A percentile compares a stretch with the other conserved stretches of the same genome.
phyloP scores from a whole-genome alignment of 306 rosid species.

The Rosa rugosa region DNA sequence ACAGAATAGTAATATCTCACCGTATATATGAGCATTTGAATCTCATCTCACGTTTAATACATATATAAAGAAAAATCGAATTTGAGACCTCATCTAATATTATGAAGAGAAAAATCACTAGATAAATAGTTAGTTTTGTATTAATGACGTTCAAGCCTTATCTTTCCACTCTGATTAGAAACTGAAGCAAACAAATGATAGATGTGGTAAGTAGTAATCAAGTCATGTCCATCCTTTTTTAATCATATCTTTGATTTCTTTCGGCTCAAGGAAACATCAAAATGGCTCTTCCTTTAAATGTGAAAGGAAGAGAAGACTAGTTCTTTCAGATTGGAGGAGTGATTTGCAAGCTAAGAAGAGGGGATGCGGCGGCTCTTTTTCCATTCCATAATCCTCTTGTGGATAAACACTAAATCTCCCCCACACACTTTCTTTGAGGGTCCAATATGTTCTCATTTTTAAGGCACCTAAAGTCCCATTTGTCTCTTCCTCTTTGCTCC shows the following conservation, averaged over 20 bases:
- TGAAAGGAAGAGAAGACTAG: background rate
- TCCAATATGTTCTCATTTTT: slow-evolving; percentile 5
- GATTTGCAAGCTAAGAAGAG: background rate
- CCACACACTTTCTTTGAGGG: slow-evolving; percentile 25
- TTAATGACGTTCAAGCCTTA: too few relatives aligned
- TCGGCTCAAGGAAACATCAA: background rate
- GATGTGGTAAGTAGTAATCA: background rate
- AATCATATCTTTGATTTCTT: background rate
- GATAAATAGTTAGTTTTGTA: background rate
- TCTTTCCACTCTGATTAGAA: background rate
- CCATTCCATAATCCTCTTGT: slow-evolving; percentile 3
- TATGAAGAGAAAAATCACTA: background rate
- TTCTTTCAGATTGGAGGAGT: background rate
- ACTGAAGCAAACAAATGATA: background rate
- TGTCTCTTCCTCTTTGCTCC: background rate
- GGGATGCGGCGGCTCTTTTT: background rate
- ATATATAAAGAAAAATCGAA: background rate
- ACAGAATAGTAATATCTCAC: background rate
- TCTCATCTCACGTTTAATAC: background rate
- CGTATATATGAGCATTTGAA: background rate
- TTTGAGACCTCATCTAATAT: background rate
- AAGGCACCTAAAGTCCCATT: slow-evolving; percentile 21
- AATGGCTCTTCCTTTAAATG: too few relatives aligned
- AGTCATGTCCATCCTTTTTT: background rate
- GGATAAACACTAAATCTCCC: slow-evolving; percentile 31